Base-by-base conservation (phyloP, 2,329 filamentous ascomycete species). In the Simplicillium aogashimaense region DNA sequence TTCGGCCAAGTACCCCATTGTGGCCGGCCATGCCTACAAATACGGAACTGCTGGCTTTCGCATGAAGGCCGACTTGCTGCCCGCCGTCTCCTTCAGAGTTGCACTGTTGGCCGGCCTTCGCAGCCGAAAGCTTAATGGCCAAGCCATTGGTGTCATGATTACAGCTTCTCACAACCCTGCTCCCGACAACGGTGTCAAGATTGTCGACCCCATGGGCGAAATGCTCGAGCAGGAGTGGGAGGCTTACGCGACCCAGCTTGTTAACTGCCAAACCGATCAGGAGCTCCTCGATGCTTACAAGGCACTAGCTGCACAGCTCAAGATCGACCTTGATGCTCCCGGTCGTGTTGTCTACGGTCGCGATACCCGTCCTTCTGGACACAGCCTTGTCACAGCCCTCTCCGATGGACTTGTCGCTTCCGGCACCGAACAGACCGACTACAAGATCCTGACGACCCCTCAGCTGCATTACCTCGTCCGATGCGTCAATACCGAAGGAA, bases 221-320 rank as follows among this genome's bases (percentile, higher is more conserved):
- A 97, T 97, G 92, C 75, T 95, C 37, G 87, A 94, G 76, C 82
- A 89, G 61, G 85, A 90, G 45, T 98, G 92, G 92, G 92, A 98
- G 66, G 70, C 72, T 30, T 82, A 89, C 60, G 88, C 89, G 40
- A 97, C 92, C 29, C 76, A 76, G 53, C 80, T 98, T 46, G 89
- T 94, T 57, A 98, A 98, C 64, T 81, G 84, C 47, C 66, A 78
- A 14, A 76, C 75, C 45, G 82, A 94, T 53, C 75, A 87, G 48
- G 76, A 80, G 38, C 78, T 97, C 31, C 75, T 78, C 45, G 74
- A 85, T 35, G 77, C 81, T 50, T 95, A 94, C 70, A 74, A 81
- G 52, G 72, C 79, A 45, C 74, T 95, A 41, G 79, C 85, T 48
- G 69, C 81, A 47, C 72, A 84, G 49, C 78, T 90, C 52, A 84